phyloP scores from a whole-genome alignment of 352 stramenopile genomes.

The Globisporangium spinosum region DNA sequence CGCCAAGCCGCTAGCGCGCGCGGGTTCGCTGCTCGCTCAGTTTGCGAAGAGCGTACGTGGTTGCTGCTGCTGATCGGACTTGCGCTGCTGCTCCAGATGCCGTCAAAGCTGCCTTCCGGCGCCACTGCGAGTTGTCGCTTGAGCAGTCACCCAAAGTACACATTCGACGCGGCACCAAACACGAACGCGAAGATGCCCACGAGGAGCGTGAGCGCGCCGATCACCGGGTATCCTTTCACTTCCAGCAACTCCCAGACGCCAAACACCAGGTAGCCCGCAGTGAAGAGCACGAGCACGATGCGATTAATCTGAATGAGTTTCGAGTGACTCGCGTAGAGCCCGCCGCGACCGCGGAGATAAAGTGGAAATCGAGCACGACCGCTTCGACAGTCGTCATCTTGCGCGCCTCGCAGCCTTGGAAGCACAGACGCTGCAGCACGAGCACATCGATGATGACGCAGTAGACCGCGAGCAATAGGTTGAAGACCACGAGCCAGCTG shows the following conservation, averaged over 20 bases:
- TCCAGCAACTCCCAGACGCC: slow-evolving; percentile 8
- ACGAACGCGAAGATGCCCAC: slow-evolving; percentile 3
- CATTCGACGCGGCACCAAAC: neutral
- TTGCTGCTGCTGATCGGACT: neutral
- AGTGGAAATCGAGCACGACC: slow-evolving; percentile 4
- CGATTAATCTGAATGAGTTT: slow-evolving; percentile 4
- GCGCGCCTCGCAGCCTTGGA: neutral
- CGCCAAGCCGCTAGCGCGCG: neutral
- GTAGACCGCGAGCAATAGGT: neutral
- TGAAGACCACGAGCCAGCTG: slow-evolving; percentile 8
- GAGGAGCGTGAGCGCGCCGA: neutral
- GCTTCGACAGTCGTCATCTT: neutral
- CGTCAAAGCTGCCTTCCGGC: slow-evolving; percentile 4
- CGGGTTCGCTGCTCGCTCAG: neutral
- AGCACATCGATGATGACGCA: slow-evolving; percentile 5
- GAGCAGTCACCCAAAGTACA: neutral
- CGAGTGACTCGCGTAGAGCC: neutral
- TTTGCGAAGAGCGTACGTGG: neutral
- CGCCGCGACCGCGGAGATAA: neutral
- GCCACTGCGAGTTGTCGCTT: neutral
- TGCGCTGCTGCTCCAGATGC: slow-evolving; percentile 3
- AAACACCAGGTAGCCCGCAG: neutral
- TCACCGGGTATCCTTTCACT: neutral
- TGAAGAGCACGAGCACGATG: slow-evolving; percentile 8
- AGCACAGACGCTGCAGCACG: neutral